phyloP scores from a whole-genome alignment of 306 rosid species.

The Mimosa bimucronata region DNA sequence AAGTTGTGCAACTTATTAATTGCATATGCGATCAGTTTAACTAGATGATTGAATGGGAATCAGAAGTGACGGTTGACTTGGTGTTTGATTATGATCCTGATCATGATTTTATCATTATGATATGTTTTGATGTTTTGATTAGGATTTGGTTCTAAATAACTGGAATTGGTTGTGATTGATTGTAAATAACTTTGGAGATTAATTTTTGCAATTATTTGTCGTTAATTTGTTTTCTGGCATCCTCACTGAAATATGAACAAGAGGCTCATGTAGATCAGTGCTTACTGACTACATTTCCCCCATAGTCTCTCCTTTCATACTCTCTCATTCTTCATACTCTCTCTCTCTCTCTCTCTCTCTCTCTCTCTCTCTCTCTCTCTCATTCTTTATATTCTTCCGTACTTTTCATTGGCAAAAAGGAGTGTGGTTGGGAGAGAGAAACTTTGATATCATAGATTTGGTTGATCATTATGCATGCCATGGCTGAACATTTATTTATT shows the following conservation, averaged over 20 bases:
- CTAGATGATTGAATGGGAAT: conserved; percentile 3
- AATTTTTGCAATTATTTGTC: background rate
- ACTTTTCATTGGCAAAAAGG: background rate
- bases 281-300: background rate
- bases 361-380: no score
- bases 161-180: background rate
- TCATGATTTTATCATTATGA: background rate
- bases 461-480: background rate
- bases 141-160: background rate
- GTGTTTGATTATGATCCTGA: no score
- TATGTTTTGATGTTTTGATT: background rate
- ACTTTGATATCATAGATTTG: background rate
- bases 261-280: background rate
- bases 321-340: no score
- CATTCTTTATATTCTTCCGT: background rate
- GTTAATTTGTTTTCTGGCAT: background rate
- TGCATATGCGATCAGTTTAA: background rate
- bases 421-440: background rate
- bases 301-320: no score
- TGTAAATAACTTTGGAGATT: background rate
- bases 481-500: background rate
- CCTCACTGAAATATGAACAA: background rate
- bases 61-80: background rate
- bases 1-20: background rate
- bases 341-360: no score